Evolutionary conservation across 108 stramenopile genomes (phyloP), one percentile per base, ranked within the genome.

Genomic region (Cyclotella choctawhatcheeana): DNA sequence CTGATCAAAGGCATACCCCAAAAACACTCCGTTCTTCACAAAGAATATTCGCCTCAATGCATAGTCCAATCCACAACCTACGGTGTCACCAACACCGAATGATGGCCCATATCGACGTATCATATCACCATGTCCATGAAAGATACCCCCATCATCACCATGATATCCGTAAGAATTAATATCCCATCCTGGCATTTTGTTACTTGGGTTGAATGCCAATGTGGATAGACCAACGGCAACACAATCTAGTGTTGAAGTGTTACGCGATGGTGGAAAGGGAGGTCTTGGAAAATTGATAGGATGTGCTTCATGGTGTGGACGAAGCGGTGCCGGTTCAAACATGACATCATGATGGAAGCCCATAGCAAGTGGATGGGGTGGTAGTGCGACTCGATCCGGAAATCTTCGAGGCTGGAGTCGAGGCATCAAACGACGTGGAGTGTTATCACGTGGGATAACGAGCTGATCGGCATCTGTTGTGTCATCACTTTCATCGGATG

Each of bases 161-260:
- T 93, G 95, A 70, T 90, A 93, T 31, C 93, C 95, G 64, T 76
- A 91, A 24, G 81, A 82, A 18, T 67, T 50, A 14, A 62, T 35
- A 54, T 93, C 91, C 95, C 95, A 96, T 8, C 95, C 95, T 5
- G 95, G 92, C 92, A 96, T 93, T 48, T 86, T 81, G 20, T 79
- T 35, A 29, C 64, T 68, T 17, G 73, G 44, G 35, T 43, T 33
- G 58, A 94, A 94, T 37, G 45, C 45, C 18, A 67, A 22, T 3
- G 83, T 85, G 7, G 84, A 86, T 40, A 94, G 30, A 4, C 93
- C 93, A 47, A 94, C 78, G 12, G 90, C 93, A 1, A 94, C 85
- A 65, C 92, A 93, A 44, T 90, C 92, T 6, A 47, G 45, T 52
- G 26, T 22, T 18, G 14, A 10, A 35, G 44, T 77, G 30, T 44